Base-by-base conservation (phyloP, 176 grass and related monocot genomes). In the Avena eriantha region DNA sequence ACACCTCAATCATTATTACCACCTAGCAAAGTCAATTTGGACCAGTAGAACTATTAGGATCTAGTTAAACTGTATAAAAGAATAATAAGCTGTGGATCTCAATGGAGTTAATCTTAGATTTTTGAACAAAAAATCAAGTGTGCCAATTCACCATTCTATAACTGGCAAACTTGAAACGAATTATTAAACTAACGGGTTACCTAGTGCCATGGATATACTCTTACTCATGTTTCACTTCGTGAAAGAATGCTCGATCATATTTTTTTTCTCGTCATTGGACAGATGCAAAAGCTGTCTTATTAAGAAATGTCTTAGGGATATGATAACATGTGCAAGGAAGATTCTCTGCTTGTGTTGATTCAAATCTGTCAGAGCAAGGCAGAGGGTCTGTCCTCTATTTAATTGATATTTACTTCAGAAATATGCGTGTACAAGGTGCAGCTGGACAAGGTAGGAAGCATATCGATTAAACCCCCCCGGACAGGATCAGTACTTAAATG, bases 1-100 rank as follows among this genome's bases (percentile, higher is more conserved):
- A 92, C 29, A 95, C 83, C 17, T 92, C 83, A 3, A 93, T 74
- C 76, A 89, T 85, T 54, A 95, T 95, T 45, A 89, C 93, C 39
- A 89, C 91, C 73, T 91, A 76, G 12, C 63, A 82, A 69, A 77
- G 24, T 57, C 75, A 53, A 67, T 55, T 39, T 63, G 49, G 4
- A 63, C 15, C 69, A 18, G 3, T 29, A 65, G 24, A 87, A 45
- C 11, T 67, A 18, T 76, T 69, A 88, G 49, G 35, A 47, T 17
- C 17, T 11, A 46, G 10, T 46, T 55, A 67, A 82, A 31, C 0
- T 76, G n/a, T 18, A 43, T 9, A 15, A 10, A 5, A 24, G 9
- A 11, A 6, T 22, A 43, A 1, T 12, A 70, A 70, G 0, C 10
- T 71, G 68, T 67, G 5, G 63, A 17, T 70, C 2, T 4, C 0